Conservation (phyloP, 129 eudicot genomes). For the Escallonia rubra region DNA sequence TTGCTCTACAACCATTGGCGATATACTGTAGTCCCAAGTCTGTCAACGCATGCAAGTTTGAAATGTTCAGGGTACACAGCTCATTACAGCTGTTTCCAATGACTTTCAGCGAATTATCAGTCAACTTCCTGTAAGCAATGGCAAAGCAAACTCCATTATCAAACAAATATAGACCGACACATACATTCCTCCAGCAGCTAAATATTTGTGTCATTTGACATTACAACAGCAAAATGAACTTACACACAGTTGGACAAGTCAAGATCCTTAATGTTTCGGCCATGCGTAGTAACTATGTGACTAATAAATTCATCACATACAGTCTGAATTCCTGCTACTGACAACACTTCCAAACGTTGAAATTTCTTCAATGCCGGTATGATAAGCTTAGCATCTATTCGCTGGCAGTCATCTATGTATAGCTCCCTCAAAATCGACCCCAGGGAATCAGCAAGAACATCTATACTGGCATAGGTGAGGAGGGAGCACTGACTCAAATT, state of each 20-base stretch:
- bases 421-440: slow-evolving; percentile 49
- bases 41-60: slow-evolving; percentile 32
- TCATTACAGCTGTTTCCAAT: slow-evolving; percentile 36
- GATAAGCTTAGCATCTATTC: slow-evolving; percentile 28
- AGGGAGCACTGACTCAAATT: slow-evolving; percentile 55
- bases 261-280: slow-evolving; percentile 44
- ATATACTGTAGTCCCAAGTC: slow-evolving; percentile 37
- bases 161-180: background rate
- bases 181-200: background rate
- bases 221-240: slow-evolving; percentile 17
- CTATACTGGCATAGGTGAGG: slow-evolving; percentile 30
- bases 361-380: slow-evolving; percentile 32
- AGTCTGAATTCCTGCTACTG: slow-evolving; percentile 44
- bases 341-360: slow-evolving; percentile 45
- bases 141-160: slow-evolving; percentile 1
- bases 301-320: slow-evolving; percentile 32
- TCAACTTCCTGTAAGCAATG: slow-evolving; percentile 36
- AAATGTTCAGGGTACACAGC: slow-evolving; percentile 34
- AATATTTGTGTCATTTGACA: background rate
- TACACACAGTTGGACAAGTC: slow-evolving; percentile 46
- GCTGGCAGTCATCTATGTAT: slow-evolving; percentile 40
- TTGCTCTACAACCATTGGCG: slow-evolving; percentile 47
- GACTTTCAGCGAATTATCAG: slow-evolving; percentile 25
- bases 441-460: slow-evolving; percentile 22
- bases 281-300: slow-evolving; percentile 17